A percentile compares a stretch with the other conserved stretches of the same genome.
Conservation (phyloP, 148 eudicot species). For the Amaranthus hypochondriacus region DNA sequence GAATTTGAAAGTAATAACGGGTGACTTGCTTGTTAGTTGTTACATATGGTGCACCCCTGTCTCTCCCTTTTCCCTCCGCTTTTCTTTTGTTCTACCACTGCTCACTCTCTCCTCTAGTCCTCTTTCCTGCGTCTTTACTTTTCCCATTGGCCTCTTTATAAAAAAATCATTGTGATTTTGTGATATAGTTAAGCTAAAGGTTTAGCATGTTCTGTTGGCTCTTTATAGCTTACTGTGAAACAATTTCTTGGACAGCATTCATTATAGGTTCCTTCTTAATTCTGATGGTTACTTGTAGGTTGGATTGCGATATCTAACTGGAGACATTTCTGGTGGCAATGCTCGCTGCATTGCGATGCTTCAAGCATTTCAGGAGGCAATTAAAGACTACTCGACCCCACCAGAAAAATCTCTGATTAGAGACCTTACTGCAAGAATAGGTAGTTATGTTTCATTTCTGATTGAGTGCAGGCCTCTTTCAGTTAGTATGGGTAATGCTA, state of each 20-base stretch:
- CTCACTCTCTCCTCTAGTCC: neutral
- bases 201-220: neutral
- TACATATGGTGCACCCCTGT: neutral
- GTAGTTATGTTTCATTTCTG: constrained; percentile 79
- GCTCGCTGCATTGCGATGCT: constrained; percentile 99
- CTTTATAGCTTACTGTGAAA: neutral
- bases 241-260: neutral
- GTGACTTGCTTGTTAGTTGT: neutral
- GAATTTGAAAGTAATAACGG: neutral
- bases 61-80: neutral
- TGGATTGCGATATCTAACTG: constrained; percentile 81
- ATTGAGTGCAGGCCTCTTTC: constrained; percentile 98
- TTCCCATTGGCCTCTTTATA: neutral
- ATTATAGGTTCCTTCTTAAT: neutral
- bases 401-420: constrained; percentile 68
- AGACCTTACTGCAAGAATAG: constrained; percentile 82
- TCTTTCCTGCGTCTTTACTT: neutral
- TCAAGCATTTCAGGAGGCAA: constrained; percentile 88
- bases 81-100: neutral
- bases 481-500: constrained; percentile 97
- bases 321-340: constrained; percentile 90
- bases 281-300: constrained; percentile 47
- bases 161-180: too few species aligned
- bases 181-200: too few species aligned
- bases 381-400: constrained; percentile 84